These are phyloP conservation scores for Otatea glauca DNA, from an alignment of 176 grass and related monocot genomes.

Conservation along the genomic window DNA sequence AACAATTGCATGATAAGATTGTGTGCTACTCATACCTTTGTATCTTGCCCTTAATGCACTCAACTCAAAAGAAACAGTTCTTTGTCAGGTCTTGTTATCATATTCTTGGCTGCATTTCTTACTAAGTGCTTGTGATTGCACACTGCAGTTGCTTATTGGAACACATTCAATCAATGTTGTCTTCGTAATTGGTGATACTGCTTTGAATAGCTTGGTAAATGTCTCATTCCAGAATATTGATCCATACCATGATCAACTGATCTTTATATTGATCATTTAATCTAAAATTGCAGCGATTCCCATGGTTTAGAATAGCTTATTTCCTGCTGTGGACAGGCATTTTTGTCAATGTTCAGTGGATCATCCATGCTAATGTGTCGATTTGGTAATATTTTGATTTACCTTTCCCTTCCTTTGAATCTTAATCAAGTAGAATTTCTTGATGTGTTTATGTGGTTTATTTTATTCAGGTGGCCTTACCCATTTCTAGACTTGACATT, in stretches of 20 bases:
- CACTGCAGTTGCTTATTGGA: constrained; percentile 67
- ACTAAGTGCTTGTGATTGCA: constrained; percentile 15
- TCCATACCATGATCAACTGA: background rate
- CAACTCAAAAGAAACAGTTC: background rate
- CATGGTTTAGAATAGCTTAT: constrained; percentile 86
- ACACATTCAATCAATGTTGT: constrained; percentile 83
- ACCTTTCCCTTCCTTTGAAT: constrained; percentile 13
- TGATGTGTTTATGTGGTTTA: background rate
- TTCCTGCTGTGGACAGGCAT: constrained; percentile 75
- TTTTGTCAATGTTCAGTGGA: constrained; percentile 81
- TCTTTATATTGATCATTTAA: constrained; percentile 31
- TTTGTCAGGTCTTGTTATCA: background rate
- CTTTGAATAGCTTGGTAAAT: constrained; percentile 82
- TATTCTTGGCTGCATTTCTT: background rate
- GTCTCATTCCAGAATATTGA: background rate
- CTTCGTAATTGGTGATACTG: constrained; percentile 76
- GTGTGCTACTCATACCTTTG: background rate
- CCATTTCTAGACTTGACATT: constrained; percentile 89
- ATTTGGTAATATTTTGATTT: constrained; percentile 56
- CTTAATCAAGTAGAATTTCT: background rate
- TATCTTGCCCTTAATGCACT: background rate
- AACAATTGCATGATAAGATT: background rate
- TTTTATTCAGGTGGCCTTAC: constrained; percentile 86
- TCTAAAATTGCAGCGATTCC: constrained; percentile 57
- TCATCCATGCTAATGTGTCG: constrained; percentile 63